Evolutionary conservation across 441 rosid species (phyloP).

Genomic region (Biscutella laevigata): DNA sequence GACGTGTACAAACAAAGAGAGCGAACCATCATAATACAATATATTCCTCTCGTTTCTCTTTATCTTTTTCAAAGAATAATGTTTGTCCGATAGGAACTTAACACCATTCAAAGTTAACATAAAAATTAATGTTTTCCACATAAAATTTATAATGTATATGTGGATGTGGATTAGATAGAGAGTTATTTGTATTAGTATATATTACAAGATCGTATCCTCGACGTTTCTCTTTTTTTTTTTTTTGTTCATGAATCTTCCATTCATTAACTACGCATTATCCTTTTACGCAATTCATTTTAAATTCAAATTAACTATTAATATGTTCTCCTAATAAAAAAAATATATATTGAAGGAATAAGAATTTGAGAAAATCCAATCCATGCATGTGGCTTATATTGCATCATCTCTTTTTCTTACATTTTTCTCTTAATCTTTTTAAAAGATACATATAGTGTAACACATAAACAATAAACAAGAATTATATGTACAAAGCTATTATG

Average conservation of each 20-base stretch:
- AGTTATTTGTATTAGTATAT: conserved; percentile 13
- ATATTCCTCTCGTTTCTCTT: conserved; percentile 9
- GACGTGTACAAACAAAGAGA: conserved; percentile 12
- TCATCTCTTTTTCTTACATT: background rate
- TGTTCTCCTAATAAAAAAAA: background rate
- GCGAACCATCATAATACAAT: conserved; percentile 6
- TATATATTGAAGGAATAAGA: conserved; percentile 6
- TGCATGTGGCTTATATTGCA: background rate
- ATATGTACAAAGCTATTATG: no score
- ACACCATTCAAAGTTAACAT: conserved; percentile 11
- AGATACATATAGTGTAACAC: no score
- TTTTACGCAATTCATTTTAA: background rate
- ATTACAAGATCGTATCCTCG: conserved; percentile 24
- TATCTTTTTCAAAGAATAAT: conserved; percentile 5
- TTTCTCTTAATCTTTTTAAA: no score
- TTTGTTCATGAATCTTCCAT: conserved; percentile 3
- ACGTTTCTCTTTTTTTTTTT: conserved; percentile 19
- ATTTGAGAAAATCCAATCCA: background rate
- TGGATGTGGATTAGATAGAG: conserved; percentile 20
- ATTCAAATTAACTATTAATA: background rate
- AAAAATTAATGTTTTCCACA: background rate
- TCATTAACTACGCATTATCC: background rate
- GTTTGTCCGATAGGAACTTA: conserved; percentile 24
- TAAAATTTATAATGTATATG: background rate
- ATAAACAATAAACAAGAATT: no score